phyloP scores from a whole-genome alignment of 1,139 yeast genomes.

The Lodderomyces margitis region DNA sequence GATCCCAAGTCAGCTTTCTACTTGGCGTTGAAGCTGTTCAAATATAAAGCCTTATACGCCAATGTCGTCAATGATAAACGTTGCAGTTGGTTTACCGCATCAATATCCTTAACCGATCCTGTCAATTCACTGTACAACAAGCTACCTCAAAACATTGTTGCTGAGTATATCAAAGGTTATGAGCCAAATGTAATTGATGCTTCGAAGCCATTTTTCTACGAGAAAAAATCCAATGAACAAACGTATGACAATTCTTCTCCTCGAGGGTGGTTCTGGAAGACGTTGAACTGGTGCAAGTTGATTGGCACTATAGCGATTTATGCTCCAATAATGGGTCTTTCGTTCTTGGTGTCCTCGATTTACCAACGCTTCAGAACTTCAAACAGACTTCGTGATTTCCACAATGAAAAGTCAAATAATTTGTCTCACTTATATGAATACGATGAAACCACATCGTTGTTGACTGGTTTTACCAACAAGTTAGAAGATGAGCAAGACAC shows the following conservation, averaged over 20 bases:
- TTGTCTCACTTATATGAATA: constrained; percentile 31
- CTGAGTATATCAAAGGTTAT: constrained; percentile 50
- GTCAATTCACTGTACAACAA: constrained; percentile 44
- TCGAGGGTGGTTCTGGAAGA: constrained; percentile 22
- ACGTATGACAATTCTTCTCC: constrained; percentile 2
- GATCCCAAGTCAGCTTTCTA: constrained; percentile 59
- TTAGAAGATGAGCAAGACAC: constrained; percentile 55
- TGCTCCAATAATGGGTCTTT: constrained; percentile 54
- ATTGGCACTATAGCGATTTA: constrained; percentile 40
- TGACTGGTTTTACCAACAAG: constrained; percentile 19
- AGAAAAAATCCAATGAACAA: constrained; percentile 4
- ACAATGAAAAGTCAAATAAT: constrained; percentile 25
- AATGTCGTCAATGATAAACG: constrained; percentile 77
- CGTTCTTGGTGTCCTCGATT: constrained; percentile 45
- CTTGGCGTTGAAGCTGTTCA: constrained; percentile 53
- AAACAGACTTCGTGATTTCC: constrained; percentile 30
- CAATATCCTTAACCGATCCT: constrained; percentile 65
- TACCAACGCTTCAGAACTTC: constrained; percentile 40
- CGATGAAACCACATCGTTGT: constrained; percentile 12
- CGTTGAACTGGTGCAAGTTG: constrained; percentile 47
- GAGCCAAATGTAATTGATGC: constrained; percentile 55
- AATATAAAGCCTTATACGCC: constrained; percentile 58
- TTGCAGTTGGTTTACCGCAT: constrained; percentile 80
- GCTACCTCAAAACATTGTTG: constrained; percentile 35
- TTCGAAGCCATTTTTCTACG: constrained; percentile 24